Percentiles rank a stretch among this genome's conserved stretches.
These are phyloP conservation scores for Aquilaria sinensis DNA, from an alignment of 345 rosid species.

Conservation along the genomic window DNA sequence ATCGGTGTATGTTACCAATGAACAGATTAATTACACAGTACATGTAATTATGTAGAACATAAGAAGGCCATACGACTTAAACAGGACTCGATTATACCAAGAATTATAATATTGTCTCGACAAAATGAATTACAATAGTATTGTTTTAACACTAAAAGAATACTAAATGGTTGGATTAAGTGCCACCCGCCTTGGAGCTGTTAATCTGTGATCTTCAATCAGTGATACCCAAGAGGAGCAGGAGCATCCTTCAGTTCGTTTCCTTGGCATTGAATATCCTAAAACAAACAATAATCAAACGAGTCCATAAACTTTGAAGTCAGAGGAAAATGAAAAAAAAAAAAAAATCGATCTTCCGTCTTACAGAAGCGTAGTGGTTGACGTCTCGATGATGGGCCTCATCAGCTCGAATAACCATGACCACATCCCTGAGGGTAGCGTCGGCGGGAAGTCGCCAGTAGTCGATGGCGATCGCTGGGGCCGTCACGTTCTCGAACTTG, in stretches of 20 bases:
- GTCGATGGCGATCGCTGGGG: slow-evolving; percentile 62
- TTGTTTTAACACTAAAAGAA: no score
- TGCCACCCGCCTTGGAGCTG: no score
- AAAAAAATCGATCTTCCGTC: not conserved
- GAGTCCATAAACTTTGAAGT: not conserved
- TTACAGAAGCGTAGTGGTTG: slow-evolving; percentile 64
- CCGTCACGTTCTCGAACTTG: slow-evolving; percentile 39
- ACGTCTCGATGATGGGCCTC: slow-evolving; percentile 65
- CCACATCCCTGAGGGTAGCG: slow-evolving; percentile 53
- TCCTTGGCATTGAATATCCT: slow-evolving; percentile 57
- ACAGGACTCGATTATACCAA: no score
- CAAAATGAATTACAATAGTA: no score
- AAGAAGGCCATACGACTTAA: no score
- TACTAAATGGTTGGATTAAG: no score
- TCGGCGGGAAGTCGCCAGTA: slow-evolving; percentile 52
- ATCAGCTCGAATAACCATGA: slow-evolving; percentile 52
- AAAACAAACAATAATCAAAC: not conserved
- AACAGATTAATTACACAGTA: no score
- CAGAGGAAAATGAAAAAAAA: not conserved
- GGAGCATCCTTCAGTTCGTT: slow-evolving; percentile 48
- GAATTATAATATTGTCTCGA: no score
- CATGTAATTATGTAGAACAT: no score
- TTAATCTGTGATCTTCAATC: not conserved
- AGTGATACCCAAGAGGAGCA: slow-evolving; percentile 50
- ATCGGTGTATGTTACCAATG: no score